These are phyloP conservation scores for Boletus vermiculosoides DNA, from an alignment of 768 basidiomycete genomes.

Conservation along the genomic window DNA sequence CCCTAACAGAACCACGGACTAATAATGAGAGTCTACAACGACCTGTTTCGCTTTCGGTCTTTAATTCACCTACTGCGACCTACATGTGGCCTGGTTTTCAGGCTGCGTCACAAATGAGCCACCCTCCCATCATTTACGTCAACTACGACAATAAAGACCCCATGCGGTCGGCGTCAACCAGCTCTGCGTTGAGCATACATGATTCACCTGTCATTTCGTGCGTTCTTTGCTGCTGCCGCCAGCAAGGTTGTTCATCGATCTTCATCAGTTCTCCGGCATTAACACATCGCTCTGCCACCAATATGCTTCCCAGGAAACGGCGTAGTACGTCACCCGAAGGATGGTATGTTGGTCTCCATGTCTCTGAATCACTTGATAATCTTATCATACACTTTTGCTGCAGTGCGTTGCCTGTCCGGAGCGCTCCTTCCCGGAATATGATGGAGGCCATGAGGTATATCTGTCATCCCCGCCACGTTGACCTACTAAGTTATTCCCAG, in stretches of 20 bases:
- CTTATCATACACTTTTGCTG: conserved; percentile 8
- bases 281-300: conserved; percentile 29
- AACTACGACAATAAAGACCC: conserved; percentile 32
- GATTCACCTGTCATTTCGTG: conserved; percentile 32
- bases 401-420: conserved; percentile 18
- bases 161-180: conserved; percentile 34
- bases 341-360: conserved; percentile 20
- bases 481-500: conserved; percentile 17
- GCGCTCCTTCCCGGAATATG: conserved; percentile 16
- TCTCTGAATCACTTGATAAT: conserved; percentile 1
- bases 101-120: conserved; percentile 43
- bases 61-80: conserved; percentile 44
- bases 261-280: conserved; percentile 29
- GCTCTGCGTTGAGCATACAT: conserved; percentile 28
- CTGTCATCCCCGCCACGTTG: neutral
- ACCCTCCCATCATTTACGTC: conserved; percentile 41
- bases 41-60: conserved; percentile 40
- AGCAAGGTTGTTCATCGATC: conserved; percentile 17
- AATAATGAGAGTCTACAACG: conserved; percentile 29
- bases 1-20: conserved; percentile 19
- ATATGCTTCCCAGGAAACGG: conserved; percentile 32
- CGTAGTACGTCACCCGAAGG: conserved; percentile 33
- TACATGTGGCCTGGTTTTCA: conserved; percentile 49
- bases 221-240: conserved; percentile 21
- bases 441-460: conserved; percentile 31